phyloP scores from a whole-genome alignment of 2,329 filamentous ascomycete genomes.

The Pyricularia pennisetigena region DNA sequence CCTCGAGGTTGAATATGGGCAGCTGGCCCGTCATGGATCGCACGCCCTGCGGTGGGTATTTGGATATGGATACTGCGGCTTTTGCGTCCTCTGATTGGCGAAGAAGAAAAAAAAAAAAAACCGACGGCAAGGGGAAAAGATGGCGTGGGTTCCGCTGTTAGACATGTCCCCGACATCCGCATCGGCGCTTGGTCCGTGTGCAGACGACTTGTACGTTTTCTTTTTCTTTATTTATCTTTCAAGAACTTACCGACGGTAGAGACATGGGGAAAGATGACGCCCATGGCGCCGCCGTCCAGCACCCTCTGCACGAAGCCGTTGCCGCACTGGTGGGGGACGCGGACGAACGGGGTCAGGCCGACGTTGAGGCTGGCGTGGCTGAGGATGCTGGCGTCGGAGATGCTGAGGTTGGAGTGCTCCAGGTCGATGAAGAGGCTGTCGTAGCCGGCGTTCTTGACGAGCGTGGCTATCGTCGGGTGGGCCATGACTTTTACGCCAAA shows the following conservation, averaged over 20 bases:
- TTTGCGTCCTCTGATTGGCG: constrained; percentile 12
- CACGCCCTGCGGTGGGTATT: constrained; percentile 16
- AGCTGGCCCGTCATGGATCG: constrained; percentile 14
- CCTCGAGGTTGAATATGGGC: constrained; percentile 6
- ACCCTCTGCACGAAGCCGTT: constrained; percentile 26
- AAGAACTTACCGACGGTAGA: constrained; percentile 12
- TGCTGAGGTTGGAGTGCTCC: constrained; percentile 29
- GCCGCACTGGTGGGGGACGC: constrained; percentile 24
- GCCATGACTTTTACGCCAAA: background rate
- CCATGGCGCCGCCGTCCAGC: constrained; percentile 28
- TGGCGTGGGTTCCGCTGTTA: background rate
- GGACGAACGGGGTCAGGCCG: constrained; percentile 29
- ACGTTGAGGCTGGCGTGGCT: constrained; percentile 26
- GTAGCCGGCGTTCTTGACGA: constrained; percentile 28
- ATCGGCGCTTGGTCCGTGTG: no score
- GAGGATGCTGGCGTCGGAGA: constrained; percentile 24
- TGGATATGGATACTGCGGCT: constrained; percentile 11
- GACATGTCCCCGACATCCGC: no score
- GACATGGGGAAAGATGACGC: constrained; percentile 30
- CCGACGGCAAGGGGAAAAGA: no score
- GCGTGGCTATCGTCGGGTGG: background rate
- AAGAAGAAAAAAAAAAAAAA: no score
- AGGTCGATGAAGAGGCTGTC: constrained; percentile 33
- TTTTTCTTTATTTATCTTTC: no score
- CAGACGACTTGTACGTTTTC: no score